phyloP scores from a whole-genome alignment of 2,329 filamentous ascomycete species.

The Penicillium sp. region DNA sequence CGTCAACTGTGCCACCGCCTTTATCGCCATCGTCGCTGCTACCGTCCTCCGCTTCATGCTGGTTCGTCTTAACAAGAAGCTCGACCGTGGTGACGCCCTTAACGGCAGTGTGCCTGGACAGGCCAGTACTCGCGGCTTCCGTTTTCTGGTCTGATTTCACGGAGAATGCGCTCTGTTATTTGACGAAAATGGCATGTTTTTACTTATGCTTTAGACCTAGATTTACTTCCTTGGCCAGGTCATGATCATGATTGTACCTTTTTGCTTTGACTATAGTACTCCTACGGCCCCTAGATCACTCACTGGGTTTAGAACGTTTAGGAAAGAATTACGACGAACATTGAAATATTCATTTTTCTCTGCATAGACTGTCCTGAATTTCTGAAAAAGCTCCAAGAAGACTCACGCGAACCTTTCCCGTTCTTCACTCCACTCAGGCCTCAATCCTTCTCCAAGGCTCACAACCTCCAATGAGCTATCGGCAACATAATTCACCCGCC shows the following conservation, averaged over 20 bases:
- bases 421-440: constrained; percentile 51
- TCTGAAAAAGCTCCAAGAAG: not conserved
- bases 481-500: constrained; percentile 55
- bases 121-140: constrained; percentile 61
- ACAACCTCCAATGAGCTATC: constrained; percentile 52
- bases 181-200: not conserved
- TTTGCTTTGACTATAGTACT: no score
- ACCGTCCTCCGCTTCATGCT: constrained; percentile 63
- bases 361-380: not conserved
- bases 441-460: constrained; percentile 49
- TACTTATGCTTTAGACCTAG: not conserved
- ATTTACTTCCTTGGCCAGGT: not conserved
- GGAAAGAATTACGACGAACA: not conserved
- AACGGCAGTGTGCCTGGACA: constrained; percentile 56
- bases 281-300: not conserved
- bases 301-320: no score
- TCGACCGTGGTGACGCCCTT: constrained; percentile 62
- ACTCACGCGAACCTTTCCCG: constrained; percentile 37
- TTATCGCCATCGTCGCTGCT: constrained; percentile 63
- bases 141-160: constrained; percentile 57
- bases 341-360: not conserved
- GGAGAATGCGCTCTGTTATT: not conserved
- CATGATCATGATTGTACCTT: not conserved
- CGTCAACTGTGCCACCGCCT: constrained; percentile 65
- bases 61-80: constrained; percentile 64